Base-by-base conservation (phyloP, 2,329 filamentous ascomycete genomes). In the Leptographium wingfieldii region DNA sequence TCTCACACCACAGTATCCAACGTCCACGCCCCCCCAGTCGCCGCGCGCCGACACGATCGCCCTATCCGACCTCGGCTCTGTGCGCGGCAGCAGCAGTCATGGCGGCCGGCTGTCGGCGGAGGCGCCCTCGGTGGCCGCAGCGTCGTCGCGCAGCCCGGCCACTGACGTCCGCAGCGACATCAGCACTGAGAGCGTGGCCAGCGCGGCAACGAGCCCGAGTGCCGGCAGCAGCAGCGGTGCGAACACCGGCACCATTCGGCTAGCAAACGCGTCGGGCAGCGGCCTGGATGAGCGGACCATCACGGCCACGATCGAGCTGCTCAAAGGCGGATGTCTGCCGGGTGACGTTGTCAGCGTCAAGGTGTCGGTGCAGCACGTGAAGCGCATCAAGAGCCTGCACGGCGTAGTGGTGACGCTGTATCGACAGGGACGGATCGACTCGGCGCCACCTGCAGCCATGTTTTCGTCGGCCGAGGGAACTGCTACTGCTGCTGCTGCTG, bases 361-460 rank as follows among this genome's bases (percentile, higher is more conserved):
- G 67, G 85, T 97, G 58, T 84, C 81, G 0, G 85, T 99, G 62
- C 87, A 90, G 64, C 94, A 97, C 70, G 92, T 87, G 62, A 95
- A 95, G 71, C 82, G 85, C 61, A 83, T 97, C 68, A 90, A 92
- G 74, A 97, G 91, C 69, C 80, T 96, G 73, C 88, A 92, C 66
- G 92, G 94, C 9, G 87, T 97, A 55, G 94, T 97, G 62, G 84
- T 96, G 54, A 97, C 94, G 1, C 76, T 99, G 10, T 96, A 95
- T 70, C 84, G 94, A 53, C 89, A 95, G 71, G 91, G 91, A 29
- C 85, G 90, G 62, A 92, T 97, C 54, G 92, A 99, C 69, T 88
- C 91, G 67, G 75, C 82, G 7, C 84, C 84, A 5, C 75, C 79
- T 5, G 67, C 75, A 14, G 76, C 76, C 6, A 69, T 80, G 9